These are phyloP conservation scores for Agastache rugosa DNA, from an alignment of 257 asterid species.

Conservation along the genomic window DNA sequence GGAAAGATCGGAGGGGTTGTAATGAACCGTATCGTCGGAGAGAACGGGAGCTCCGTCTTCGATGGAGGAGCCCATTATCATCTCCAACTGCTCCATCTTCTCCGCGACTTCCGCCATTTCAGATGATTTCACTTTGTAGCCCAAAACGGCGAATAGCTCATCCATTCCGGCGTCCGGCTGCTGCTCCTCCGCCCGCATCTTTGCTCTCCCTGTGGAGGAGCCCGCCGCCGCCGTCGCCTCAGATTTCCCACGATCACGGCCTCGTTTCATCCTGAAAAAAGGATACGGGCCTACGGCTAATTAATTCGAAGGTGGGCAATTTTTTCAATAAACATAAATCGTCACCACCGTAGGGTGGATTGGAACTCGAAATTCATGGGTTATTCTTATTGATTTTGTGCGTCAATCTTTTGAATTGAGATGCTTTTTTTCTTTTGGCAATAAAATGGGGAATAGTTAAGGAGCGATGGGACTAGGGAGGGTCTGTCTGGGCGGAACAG, in stretches of 20 bases:
- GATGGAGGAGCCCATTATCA: slow-evolving; percentile 61
- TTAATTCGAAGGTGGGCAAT: slow-evolving; percentile 28
- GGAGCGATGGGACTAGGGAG: background rate
- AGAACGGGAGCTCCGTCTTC: slow-evolving; percentile 55
- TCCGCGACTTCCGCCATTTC: slow-evolving; percentile 90
- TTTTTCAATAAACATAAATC: slow-evolving; percentile 48
- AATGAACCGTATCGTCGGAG: slow-evolving; percentile 57
- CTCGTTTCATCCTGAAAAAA: slow-evolving; percentile 57
- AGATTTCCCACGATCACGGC: slow-evolving; percentile 54
- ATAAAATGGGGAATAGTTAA: background rate
- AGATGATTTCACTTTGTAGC: slow-evolving; percentile 74
- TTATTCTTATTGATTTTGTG: background rate
- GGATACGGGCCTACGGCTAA: background rate
- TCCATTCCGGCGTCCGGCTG: slow-evolving; percentile 74
- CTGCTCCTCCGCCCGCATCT: slow-evolving; percentile 54
- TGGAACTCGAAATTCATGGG: slow-evolving; percentile 30
- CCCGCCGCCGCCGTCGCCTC: slow-evolving; percentile 29
- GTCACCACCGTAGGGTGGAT: too few species aligned
- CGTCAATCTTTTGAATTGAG: background rate
- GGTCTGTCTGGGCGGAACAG: background rate
- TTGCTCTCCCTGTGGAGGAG: slow-evolving; percentile 38
- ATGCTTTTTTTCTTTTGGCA: background rate
- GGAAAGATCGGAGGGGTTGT: slow-evolving; percentile 74
- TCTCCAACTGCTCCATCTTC: slow-evolving; percentile 74
- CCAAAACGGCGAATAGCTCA: slow-evolving; percentile 77